Evolutionary conservation across 176 grass and related monocot species (phyloP).

Genomic region (Miscanthus lutarioriparius): DNA sequence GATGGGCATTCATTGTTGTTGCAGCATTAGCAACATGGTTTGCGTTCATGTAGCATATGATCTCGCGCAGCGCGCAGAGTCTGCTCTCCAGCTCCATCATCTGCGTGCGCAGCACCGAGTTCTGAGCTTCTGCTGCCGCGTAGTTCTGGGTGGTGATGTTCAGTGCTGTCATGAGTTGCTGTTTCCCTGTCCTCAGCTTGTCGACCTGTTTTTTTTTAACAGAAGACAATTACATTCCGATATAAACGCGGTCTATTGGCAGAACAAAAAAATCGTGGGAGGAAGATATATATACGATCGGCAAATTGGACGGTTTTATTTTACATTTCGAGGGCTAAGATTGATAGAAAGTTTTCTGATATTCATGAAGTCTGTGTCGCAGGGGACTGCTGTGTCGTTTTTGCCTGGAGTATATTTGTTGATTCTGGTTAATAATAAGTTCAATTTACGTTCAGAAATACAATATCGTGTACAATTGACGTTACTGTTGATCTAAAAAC

Average conservation of each 20-base stretch:
- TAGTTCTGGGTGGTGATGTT: conserved; percentile 31
- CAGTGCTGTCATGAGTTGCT: conserved; percentile 42
- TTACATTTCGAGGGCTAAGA: background rate
- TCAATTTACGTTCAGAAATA: background rate
- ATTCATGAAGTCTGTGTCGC: too few species aligned
- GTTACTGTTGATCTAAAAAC: background rate
- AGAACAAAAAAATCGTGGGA: background rate
- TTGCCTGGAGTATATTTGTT: too few species aligned
- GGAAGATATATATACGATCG: background rate
- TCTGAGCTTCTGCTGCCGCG: conserved; percentile 38
- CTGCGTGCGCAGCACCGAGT: conserved; percentile 61
- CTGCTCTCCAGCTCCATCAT: conserved; percentile 48
- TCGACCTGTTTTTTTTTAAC: conserved; percentile 26
- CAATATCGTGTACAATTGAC: background rate
- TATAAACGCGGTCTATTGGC: background rate
- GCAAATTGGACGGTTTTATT: background rate
- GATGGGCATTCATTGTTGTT: background rate
- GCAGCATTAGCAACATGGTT: background rate
- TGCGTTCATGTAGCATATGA: conserved; percentile 28
- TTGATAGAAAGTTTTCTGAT: background rate
- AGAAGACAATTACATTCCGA: conserved; percentile 7
- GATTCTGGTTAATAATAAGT: background rate
- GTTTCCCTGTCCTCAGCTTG: conserved; percentile 44
- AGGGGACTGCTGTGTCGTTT: too few species aligned
- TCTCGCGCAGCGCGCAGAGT: conserved; percentile 44